Conservation (phyloP, 2,329 filamentous ascomycete genomes). For the Fusarium musae region DNA sequence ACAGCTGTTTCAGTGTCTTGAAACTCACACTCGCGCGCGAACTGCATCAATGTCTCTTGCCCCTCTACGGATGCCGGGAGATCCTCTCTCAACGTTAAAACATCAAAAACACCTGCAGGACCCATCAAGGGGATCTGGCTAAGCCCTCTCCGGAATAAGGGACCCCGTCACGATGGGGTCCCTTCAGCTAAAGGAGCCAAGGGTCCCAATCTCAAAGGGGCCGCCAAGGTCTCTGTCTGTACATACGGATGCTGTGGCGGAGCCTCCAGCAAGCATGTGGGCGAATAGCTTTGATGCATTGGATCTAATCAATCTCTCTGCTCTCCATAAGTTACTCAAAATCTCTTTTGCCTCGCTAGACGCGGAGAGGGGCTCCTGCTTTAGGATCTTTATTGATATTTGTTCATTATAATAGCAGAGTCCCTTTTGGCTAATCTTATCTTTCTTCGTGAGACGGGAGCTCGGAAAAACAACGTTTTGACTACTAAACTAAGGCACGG, state of each 20-base stretch:
- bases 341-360: conserved; percentile 9
- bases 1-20: neutral
- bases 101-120: neutral
- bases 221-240: conserved; percentile 9
- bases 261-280: conserved; percentile 22
- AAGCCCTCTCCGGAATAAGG: conserved; percentile 1
- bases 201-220: neutral
- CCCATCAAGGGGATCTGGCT: conserved; percentile 25
- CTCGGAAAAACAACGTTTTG: conserved; percentile 34
- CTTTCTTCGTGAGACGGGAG: conserved; percentile 11
- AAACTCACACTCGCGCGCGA: neutral
- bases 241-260: conserved; percentile 3
- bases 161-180: neutral
- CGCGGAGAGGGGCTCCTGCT: neutral
- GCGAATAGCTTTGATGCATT: conserved; percentile 26
- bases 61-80: conserved; percentile 7
- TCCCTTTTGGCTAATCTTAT: conserved; percentile 1
- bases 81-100: neutral
- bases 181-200: conserved; percentile 13
- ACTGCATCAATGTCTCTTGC: conserved; percentile 1
- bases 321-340: neutral
- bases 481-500: neutral
- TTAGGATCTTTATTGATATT: neutral
- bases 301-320: conserved; percentile 40
- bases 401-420: neutral